Conservation (phyloP, 1,284 basidiomycete genomes). For the Laetiporus sulphureus region DNA sequence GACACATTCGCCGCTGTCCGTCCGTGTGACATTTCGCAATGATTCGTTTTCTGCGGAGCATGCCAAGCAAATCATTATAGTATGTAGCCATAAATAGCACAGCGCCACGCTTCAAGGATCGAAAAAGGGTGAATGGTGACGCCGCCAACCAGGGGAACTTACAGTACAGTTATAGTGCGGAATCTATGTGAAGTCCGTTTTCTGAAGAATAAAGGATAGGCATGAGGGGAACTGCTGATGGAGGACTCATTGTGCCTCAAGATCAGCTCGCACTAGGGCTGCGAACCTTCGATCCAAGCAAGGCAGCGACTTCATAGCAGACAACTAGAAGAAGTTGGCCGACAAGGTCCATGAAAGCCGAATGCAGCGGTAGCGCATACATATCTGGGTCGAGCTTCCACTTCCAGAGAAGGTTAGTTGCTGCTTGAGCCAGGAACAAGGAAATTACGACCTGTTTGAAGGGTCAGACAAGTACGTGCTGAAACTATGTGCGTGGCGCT, state of each 20-base stretch:
- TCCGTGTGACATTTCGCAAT: too few relatives aligned
- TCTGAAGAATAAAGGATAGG: background rate
- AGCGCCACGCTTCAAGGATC: too few relatives aligned
- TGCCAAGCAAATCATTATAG: too few relatives aligned
- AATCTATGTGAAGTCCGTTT: background rate
- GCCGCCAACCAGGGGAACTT: too few relatives aligned
- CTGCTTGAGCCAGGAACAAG: constrained; percentile 55
- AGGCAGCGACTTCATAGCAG: constrained; percentile 60
- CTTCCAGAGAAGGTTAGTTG: constrained; percentile 82
- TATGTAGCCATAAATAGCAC: too few relatives aligned
- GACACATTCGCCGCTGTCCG: too few relatives aligned
- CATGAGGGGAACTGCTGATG: background rate
- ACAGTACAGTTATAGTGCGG: too few relatives aligned
- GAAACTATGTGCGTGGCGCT: constrained; percentile 24
- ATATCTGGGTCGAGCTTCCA: constrained; percentile 85
- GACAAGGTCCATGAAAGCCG: constrained; percentile 86
- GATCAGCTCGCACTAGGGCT: background rate
- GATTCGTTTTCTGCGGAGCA: too few relatives aligned
- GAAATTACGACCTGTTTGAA: constrained; percentile 57
- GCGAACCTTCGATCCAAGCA: constrained; percentile 29
- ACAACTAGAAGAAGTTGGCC: constrained; percentile 80
- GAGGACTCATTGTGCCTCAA: background rate
- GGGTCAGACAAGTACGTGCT: background rate
- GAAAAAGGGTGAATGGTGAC: too few relatives aligned
- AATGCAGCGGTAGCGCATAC: constrained; percentile 90